phyloP scores from a whole-genome alignment of 331 rosid genomes.

The Pyracantha coccinea region DNA sequence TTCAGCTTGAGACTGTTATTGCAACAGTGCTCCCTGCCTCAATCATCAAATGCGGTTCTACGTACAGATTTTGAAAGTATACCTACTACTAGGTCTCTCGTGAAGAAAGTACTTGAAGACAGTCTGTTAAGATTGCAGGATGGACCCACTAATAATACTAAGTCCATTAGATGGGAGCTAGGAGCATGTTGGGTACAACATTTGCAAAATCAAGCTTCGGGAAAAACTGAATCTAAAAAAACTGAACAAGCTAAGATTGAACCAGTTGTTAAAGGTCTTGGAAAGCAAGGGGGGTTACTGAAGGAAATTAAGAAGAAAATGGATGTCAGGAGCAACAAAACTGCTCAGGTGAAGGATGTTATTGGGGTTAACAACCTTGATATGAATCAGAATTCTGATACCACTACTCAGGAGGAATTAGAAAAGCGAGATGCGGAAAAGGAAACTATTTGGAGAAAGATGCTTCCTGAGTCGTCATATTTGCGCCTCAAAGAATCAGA shows the following conservation, averaged over 20 bases:
- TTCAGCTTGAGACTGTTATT: slow-evolving; percentile 82
- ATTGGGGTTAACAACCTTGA: slow-evolving; percentile 29
- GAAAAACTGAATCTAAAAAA: slow-evolving; percentile 65
- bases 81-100: slow-evolving; percentile 41
- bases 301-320: slow-evolving; percentile 89
- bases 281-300: slow-evolving; percentile 89
- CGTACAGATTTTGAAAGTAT: slow-evolving; percentile 47
- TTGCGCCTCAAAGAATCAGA: slow-evolving; percentile 90
- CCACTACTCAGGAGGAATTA: slow-evolving; percentile 40
- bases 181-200: slow-evolving; percentile 99
- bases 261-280: slow-evolving; percentile 92
- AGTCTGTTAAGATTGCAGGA: slow-evolving; percentile 69
- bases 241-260: slow-evolving; percentile 71
- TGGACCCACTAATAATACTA: slow-evolving; percentile 39
- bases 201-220: slow-evolving; percentile 80
- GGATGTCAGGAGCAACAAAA: slow-evolving; percentile 49
- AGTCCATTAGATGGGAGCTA: slow-evolving; percentile 95
- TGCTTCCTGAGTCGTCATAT: slow-evolving; percentile 79
- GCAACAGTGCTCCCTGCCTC: slow-evolving; percentile 61
- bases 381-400: slow-evolving; percentile 35
- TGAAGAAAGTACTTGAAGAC: slow-evolving; percentile 62
- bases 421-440: slow-evolving; percentile 60
- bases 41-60: slow-evolving; percentile 37
- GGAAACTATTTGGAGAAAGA: slow-evolving; percentile 67
- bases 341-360: slow-evolving; percentile 54